A percentile compares a stretch with the other conserved stretches of the same genome.
phyloP scores from a whole-genome alignment of 2,329 filamentous ascomycete genomes.

The Talaromyces marneffei region DNA sequence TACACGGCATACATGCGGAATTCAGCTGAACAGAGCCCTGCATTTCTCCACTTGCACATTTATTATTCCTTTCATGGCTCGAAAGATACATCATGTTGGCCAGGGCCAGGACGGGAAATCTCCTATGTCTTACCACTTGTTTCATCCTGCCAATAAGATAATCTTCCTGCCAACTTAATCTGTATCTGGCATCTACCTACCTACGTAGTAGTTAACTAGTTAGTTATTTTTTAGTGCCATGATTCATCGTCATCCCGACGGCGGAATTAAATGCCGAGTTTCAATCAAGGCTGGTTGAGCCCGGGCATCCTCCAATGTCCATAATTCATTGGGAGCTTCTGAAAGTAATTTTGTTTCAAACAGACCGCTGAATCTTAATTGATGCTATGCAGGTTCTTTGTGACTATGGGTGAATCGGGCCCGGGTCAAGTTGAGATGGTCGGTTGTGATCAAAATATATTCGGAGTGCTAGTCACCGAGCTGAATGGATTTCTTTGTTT shows the following conservation, averaged over 20 bases:
- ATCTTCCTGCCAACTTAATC: neutral
- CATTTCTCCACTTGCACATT: neutral
- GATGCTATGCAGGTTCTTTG: neutral
- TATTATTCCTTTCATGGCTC: neutral
- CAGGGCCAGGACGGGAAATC: neutral
- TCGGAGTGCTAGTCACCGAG: neutral
- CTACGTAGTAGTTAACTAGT: neutral
- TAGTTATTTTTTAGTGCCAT: neutral
- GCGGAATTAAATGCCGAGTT: constrained; percentile 5
- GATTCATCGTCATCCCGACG: neutral
- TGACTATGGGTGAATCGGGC: neutral
- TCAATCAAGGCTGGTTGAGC: neutral
- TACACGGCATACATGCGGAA: neutral
- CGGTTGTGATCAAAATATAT: neutral
- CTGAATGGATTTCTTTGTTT: neutral
- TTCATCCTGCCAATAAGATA: neutral
- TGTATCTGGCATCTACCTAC: neutral
- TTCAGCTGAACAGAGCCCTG: neutral
- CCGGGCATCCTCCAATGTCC: neutral
- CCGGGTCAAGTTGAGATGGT: neutral
- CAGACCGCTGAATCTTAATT: neutral
- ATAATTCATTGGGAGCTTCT: neutral
- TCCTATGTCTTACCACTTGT: neutral
- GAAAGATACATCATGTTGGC: neutral
- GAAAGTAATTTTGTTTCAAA: neutral